Conservation (phyloP, 2,329 filamentous ascomycete species). For the Chlorencoelia australis region DNA sequence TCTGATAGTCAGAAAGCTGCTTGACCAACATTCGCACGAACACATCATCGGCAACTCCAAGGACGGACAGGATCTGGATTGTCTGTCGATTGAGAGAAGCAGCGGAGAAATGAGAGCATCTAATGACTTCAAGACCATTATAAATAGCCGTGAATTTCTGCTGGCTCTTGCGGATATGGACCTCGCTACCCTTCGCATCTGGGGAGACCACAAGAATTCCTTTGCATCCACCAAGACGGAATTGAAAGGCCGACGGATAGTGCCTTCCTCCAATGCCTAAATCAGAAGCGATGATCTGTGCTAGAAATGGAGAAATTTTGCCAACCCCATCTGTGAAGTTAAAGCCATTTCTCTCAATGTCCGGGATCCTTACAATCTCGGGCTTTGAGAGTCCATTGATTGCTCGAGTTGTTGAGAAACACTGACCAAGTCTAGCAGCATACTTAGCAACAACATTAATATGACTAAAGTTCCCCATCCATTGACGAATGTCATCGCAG, state of each 20-base stretch:
- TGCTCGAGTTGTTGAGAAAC: slow-evolving; percentile 84
- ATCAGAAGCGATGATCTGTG: slow-evolving; percentile 62
- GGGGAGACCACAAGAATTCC: slow-evolving; percentile 74
- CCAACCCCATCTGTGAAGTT: slow-evolving; percentile 90
- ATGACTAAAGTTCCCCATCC: slow-evolving; percentile 78
- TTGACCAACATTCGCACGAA: slow-evolving; percentile 58
- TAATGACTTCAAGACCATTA: slow-evolving; percentile 74
- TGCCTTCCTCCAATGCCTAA: slow-evolving; percentile 50
- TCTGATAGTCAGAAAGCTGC: slow-evolving; percentile 59
- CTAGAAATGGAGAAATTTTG: slow-evolving; percentile 74
- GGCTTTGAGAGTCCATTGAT: slow-evolving; percentile 53
- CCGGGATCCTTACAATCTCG: slow-evolving; percentile 47
- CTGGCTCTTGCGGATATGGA: slow-evolving; percentile 77
- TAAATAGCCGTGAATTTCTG: slow-evolving; percentile 70
- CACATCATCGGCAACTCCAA: slow-evolving; percentile 58
- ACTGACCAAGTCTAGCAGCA: slow-evolving; percentile 82
- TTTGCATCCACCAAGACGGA: slow-evolving; percentile 86
- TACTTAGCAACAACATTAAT: slow-evolving; percentile 84
- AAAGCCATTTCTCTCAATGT: slow-evolving; percentile 58
- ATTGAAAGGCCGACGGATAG: slow-evolving; percentile 77
- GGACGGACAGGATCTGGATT: slow-evolving; percentile 70
- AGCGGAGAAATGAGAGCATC: slow-evolving; percentile 63
- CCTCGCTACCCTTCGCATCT: slow-evolving; percentile 52
- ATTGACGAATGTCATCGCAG: slow-evolving; percentile 66
- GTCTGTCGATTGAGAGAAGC: slow-evolving; percentile 85